A percentile compares a stretch with the other conserved stretches of the same genome.
Conservation (phyloP, 768 basidiomycete species). For the Boletus subparvulus region DNA sequence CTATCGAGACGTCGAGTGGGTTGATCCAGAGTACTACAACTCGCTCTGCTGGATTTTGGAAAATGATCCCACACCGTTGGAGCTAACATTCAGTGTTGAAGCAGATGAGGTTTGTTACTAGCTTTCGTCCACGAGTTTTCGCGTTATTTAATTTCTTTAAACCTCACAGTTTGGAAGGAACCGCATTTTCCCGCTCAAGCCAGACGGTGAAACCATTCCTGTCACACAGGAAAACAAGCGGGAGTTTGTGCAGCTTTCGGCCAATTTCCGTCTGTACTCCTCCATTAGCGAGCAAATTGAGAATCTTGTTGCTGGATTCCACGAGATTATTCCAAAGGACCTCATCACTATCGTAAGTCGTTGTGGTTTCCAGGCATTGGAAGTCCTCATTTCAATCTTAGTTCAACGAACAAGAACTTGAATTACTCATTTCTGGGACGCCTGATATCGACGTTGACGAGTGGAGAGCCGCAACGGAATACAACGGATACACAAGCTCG, state of each 20-base stretch:
- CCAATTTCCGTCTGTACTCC: constrained; percentile 88
- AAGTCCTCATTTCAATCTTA: constrained; percentile 31
- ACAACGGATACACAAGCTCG: constrained; percentile 81
- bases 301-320: constrained; percentile 86
- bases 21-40: constrained; percentile 98
- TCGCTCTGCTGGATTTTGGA: constrained; percentile 98
- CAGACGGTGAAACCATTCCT: constrained; percentile 75
- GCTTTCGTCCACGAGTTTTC: not conserved
- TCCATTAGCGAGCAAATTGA: constrained; percentile 97
- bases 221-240: constrained; percentile 97
- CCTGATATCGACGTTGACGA: constrained; percentile 99
- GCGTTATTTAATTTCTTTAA: not conserved
- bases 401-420: constrained; percentile 95
- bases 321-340: constrained; percentile 97
- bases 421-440: constrained; percentile 92
- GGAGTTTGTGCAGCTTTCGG: constrained; percentile 94
- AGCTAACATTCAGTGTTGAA: constrained; percentile 94
- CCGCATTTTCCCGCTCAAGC: constrained; percentile 84
- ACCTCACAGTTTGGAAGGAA: constrained; percentile 80
- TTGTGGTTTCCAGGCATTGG: not conserved
- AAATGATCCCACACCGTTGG: constrained; percentile 84
- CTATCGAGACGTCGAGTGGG: constrained; percentile 95
- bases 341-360: constrained; percentile 83
- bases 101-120: constrained; percentile 70
- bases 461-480: constrained; percentile 90